phyloP scores from a whole-genome alignment of 1,284 basidiomycete genomes.

The Austroboletus novae-zelandiae region DNA sequence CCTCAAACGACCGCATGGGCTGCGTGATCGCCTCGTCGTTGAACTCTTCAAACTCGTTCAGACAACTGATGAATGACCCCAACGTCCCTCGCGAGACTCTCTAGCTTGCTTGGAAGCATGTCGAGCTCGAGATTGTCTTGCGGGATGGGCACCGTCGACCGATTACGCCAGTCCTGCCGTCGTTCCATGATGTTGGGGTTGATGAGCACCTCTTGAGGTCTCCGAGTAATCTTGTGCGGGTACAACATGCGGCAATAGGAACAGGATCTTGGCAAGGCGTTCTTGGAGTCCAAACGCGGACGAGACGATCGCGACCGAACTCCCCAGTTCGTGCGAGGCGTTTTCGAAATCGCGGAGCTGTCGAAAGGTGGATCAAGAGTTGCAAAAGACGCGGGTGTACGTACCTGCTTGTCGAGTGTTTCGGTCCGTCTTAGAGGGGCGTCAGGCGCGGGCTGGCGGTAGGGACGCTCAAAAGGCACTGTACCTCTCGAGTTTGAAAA shows the following conservation, averaged over 20 bases:
- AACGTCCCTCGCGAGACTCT: no score
- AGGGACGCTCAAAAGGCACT: neutral
- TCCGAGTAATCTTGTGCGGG: slow-evolving; percentile 28
- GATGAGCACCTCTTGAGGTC: slow-evolving; percentile 22
- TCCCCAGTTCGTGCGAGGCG: no score
- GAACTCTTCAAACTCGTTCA: no score
- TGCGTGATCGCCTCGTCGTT: no score
- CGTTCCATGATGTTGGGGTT: slow-evolving; percentile 31
- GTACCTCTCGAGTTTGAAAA: no score
- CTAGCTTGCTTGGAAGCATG: slow-evolving; percentile 36
- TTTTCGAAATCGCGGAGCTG: no score
- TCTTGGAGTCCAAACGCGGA: slow-evolving; percentile 33
- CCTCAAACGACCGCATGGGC: no score
- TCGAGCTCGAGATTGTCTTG: slow-evolving; percentile 29
- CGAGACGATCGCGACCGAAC: slow-evolving; percentile 34
- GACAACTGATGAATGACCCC: no score
- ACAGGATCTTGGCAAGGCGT: slow-evolving; percentile 32
- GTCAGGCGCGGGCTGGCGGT: neutral
- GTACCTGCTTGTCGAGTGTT: slow-evolving; percentile 32
- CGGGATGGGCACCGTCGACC: slow-evolving; percentile 10
- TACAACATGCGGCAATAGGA: slow-evolving; percentile 33
- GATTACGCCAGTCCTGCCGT: slow-evolving; percentile 21
- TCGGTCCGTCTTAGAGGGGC: slow-evolving; percentile 26
- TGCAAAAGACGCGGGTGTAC: neutral
- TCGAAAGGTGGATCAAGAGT: neutral